phyloP scores from a whole-genome alignment of 345 rosid species.

The Noccaea caerulescens region DNA sequence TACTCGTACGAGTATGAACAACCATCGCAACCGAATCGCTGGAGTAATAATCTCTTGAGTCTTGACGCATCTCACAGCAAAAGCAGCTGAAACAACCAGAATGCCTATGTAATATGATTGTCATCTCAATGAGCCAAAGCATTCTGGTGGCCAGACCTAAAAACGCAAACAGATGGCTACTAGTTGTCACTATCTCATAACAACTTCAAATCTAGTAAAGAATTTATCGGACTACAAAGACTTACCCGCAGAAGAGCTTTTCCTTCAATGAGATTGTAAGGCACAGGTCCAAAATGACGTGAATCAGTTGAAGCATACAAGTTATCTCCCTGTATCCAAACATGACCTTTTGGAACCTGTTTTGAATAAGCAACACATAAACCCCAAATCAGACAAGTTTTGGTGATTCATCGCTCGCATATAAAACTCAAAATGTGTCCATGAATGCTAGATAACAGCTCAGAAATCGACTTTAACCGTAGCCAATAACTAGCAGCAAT shows the following conservation, averaged over 20 bases:
- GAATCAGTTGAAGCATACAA: constrained; percentile 76
- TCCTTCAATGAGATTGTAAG: constrained; percentile 79
- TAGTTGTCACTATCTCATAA: background rate
- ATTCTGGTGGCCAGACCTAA: constrained; percentile 73
- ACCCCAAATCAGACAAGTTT: constrained; percentile 10
- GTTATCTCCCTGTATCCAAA: constrained; percentile 94
- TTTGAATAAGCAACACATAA: background rate
- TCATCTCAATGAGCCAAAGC: constrained; percentile 57
- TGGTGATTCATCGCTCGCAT: too few species aligned
- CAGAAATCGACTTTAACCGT: background rate
- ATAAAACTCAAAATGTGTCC: background rate
- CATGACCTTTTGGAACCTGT: constrained; percentile 85
- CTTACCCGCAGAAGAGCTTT: constrained; percentile 71
- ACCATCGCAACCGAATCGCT: background rate
- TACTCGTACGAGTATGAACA: constrained; percentile 10
- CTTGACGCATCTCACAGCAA: background rate
- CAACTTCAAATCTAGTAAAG: background rate
- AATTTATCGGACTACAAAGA: background rate
- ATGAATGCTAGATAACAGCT: background rate
- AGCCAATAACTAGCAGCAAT: background rate
- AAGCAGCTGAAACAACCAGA: constrained; percentile 20
- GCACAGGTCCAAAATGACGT: constrained; percentile 73
- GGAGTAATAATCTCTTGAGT: background rate
- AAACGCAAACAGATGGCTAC: background rate
- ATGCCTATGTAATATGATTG: constrained; percentile 11